These are phyloP conservation scores for Ophiostoma ips DNA, from an alignment of 2,329 filamentous ascomycete genomes.

Conservation along the genomic window DNA sequence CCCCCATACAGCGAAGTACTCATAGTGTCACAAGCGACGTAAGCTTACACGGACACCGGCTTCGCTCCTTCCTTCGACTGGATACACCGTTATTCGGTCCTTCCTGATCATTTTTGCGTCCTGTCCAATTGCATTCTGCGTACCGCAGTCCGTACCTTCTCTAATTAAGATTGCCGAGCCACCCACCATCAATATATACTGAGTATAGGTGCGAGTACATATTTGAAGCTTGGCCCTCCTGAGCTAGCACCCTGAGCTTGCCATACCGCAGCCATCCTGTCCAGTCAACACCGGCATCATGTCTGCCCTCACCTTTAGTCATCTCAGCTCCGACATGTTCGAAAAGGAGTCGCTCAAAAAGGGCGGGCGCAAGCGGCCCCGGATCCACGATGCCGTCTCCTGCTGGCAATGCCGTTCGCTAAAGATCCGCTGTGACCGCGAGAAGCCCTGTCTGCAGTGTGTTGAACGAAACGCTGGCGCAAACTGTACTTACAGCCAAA, in stretches of 20 bases:
- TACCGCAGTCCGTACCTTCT: too few relatives aligned
- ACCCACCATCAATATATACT: too few relatives aligned
- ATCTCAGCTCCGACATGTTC: constrained; percentile 10
- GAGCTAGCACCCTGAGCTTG: neutral
- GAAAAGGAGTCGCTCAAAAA: constrained; percentile 7
- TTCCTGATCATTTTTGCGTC: too few relatives aligned
- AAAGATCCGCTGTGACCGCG: constrained; percentile 8
- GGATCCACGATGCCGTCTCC: constrained; percentile 6
- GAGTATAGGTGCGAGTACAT: too few relatives aligned
- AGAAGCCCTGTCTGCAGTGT: constrained; percentile 6
- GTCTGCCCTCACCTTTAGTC: constrained; percentile 8
- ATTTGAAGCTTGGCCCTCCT: too few relatives aligned
- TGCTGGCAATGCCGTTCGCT: constrained; percentile 7
- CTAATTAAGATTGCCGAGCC: too few relatives aligned
- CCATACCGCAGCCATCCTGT: neutral
- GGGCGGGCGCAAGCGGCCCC: constrained; percentile 7
- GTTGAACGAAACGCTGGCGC: neutral
- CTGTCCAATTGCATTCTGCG: too few relatives aligned
- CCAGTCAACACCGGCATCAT: neutral
- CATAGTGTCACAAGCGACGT: too few relatives aligned
- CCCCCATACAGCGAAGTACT: too few relatives aligned
- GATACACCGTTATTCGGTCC: too few relatives aligned
- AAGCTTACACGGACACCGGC: too few relatives aligned
- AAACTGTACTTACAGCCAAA: constrained; percentile 5
- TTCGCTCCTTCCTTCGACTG: too few relatives aligned